Evolutionary conservation across 2,329 filamentous ascomycete genomes (phyloP).

Genomic region (Calonectria hawksworthii): DNA sequence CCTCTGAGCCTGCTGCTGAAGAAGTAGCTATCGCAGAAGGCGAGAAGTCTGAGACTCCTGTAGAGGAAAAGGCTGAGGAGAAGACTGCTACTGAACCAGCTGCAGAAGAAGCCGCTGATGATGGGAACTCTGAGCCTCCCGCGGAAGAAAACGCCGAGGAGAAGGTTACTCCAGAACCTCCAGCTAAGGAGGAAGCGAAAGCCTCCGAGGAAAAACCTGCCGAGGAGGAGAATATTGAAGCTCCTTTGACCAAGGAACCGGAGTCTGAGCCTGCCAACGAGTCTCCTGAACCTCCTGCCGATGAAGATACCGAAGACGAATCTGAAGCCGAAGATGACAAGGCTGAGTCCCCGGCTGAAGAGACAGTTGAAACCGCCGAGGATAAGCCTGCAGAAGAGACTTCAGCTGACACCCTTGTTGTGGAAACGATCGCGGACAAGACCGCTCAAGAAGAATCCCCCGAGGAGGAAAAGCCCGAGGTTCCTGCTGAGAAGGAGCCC

Average conservation of each 20-base stretch:
- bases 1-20: background rate
- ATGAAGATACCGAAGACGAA: background rate
- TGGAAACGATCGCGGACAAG: background rate
- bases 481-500: background rate
- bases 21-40: background rate
- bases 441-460: background rate
- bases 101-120: background rate
- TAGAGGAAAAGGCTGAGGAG: background rate
- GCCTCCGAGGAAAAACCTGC: background rate
- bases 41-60: background rate
- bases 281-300: background rate
- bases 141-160: background rate
- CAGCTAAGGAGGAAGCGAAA: conserved; percentile 8
- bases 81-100: background rate
- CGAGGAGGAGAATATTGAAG: background rate
- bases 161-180: conserved; percentile 5
- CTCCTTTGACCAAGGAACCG: background rate
- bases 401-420: background rate
- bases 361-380: conserved; percentile 1
- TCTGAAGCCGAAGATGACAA: conserved; percentile 11
- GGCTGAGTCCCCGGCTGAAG: conserved; percentile 9
- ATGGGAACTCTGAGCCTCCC: background rate
- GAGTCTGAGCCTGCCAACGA: background rate
- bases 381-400: conserved; percentile 1
- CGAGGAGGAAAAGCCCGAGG: conserved; percentile 7